phyloP scores from a whole-genome alignment of 495 filamentous ascomycete species.

The Penicillium robsamsonii region DNA sequence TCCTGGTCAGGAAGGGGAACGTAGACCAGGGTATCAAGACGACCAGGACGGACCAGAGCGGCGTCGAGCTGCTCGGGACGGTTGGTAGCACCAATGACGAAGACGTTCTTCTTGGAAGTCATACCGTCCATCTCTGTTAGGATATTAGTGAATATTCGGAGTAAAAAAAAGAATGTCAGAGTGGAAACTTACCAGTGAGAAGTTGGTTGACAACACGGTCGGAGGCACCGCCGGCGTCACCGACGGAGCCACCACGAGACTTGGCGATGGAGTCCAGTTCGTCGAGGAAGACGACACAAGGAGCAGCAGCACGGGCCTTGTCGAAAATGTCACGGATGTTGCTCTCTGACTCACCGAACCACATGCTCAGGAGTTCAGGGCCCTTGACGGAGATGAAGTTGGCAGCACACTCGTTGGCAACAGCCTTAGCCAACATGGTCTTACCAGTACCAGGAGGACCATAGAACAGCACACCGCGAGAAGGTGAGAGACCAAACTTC shows the following conservation, averaged over 20 bases:
- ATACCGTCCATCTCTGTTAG: conserved; percentile 94
- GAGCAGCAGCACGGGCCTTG: conserved; percentile 96
- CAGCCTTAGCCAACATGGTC: conserved; percentile 97
- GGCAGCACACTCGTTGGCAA: conserved; percentile 97
- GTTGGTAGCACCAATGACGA: conserved; percentile 99
- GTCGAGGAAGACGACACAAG: conserved; percentile 98
- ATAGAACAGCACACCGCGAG: conserved; percentile 97
- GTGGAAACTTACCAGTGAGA: conserved; percentile 72
- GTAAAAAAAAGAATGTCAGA: neutral
- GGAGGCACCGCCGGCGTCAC: conserved; percentile 96
- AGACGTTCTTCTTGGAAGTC: conserved; percentile 99
- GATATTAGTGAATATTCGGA: conserved; percentile 41
- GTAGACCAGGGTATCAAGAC: conserved; percentile 97
- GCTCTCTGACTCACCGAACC: conserved; percentile 99
- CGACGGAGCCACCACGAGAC: conserved; percentile 94
- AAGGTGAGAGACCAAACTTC: conserved; percentile 98
- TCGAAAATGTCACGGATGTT: conserved; percentile 99
- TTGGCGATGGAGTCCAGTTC: conserved; percentile 99
- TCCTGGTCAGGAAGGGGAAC: conserved; percentile 91
- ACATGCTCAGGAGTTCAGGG: conserved; percentile 97
- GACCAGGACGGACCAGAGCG: conserved; percentile 94
- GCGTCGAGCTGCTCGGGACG: conserved; percentile 97
- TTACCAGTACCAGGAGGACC: conserved; percentile 99
- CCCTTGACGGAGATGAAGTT: conserved; percentile 99
- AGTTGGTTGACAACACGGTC: conserved; percentile 99